phyloP scores from a whole-genome alignment of 352 stramenopile species.

The Sclerospora graminicola region DNA sequence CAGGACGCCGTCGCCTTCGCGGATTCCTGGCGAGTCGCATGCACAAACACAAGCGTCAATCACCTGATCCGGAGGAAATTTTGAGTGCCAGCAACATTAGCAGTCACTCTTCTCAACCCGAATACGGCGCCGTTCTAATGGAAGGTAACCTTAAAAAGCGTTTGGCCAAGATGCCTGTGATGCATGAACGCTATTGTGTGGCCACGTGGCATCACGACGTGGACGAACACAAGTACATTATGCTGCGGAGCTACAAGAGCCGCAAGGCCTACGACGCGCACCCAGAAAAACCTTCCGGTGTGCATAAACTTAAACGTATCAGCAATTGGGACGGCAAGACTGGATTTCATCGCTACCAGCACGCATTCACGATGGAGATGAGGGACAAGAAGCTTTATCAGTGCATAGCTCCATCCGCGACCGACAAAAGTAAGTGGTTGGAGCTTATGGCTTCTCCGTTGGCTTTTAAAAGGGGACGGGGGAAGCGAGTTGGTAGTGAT shows the following conservation, averaged over 20 bases:
- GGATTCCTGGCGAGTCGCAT: conserved; percentile 14
- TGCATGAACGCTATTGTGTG: conserved; percentile 78
- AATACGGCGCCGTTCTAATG: conserved; percentile 18
- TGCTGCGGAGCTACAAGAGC: conserved; percentile 68
- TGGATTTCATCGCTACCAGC: conserved; percentile 61
- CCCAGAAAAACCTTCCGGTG: conserved; percentile 40
- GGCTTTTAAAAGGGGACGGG: conserved; percentile 11
- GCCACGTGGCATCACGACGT: conserved; percentile 52
- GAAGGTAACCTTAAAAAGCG: conserved; percentile 71
- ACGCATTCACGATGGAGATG: conserved; percentile 68
- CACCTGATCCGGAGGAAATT: not conserved
- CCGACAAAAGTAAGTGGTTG: conserved; percentile 56
- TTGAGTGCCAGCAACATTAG: conserved; percentile 6
- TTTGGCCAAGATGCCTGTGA: conserved; percentile 52
- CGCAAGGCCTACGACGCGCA: conserved; percentile 28
- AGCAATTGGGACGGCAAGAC: conserved; percentile 70
- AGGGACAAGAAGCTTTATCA: conserved; percentile 63
- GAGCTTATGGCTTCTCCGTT: conserved; percentile 38
- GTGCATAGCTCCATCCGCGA: conserved; percentile 39
- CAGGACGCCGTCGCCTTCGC: conserved; percentile 10
- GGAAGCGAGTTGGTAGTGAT: conserved; percentile 16
- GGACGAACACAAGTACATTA: conserved; percentile 37
- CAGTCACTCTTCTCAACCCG: conserved; percentile 6
- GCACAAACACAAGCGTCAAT: conserved; percentile 4
- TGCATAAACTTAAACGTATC: conserved; percentile 58